Evolutionary conservation across 2,329 filamentous ascomycete species (phyloP).

Genomic region (Cordyceps cicadae): DNA sequence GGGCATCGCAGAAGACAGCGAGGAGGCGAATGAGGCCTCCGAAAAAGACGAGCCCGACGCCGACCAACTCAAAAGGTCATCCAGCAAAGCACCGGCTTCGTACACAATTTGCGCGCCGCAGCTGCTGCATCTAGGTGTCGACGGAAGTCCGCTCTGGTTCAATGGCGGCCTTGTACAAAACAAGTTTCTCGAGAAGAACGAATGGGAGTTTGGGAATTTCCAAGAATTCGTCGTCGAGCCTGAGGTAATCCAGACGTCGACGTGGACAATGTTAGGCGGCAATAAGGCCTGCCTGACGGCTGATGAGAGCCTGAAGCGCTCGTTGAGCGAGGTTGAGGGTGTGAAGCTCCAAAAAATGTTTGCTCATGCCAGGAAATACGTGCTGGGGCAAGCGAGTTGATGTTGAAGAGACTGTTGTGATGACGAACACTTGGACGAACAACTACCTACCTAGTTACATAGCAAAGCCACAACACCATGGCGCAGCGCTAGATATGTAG

Average conservation of each 20-base stretch:
- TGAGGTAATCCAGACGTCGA: background rate
- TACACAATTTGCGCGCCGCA: slow-evolving; percentile 1
- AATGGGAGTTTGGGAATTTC: background rate
- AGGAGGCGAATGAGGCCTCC: background rate
- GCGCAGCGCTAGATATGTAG: background rate
- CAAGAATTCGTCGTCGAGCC: background rate
- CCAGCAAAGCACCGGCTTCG: background rate
- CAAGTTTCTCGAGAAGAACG: background rate
- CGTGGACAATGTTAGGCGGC: background rate
- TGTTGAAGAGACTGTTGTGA: background rate
- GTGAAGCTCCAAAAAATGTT: background rate
- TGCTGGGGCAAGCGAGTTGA: background rate
- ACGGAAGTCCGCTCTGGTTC: slow-evolving; percentile 1
- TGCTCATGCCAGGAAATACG: background rate
- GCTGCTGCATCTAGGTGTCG: background rate
- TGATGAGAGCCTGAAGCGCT: background rate
- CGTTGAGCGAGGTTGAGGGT: background rate
- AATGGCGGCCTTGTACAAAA: background rate
- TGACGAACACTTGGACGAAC: background rate
- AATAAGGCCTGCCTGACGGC: slow-evolving; percentile 1
- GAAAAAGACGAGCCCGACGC: background rate
- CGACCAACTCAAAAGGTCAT: background rate
- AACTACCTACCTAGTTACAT: no score
- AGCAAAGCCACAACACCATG: background rate
- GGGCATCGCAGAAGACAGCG: background rate